Evolutionary conservation across 1,284 basidiomycete species (phyloP), one percentile per base, ranked within the genome.

Genomic region (Lentinula novae-zelandiae): DNA sequence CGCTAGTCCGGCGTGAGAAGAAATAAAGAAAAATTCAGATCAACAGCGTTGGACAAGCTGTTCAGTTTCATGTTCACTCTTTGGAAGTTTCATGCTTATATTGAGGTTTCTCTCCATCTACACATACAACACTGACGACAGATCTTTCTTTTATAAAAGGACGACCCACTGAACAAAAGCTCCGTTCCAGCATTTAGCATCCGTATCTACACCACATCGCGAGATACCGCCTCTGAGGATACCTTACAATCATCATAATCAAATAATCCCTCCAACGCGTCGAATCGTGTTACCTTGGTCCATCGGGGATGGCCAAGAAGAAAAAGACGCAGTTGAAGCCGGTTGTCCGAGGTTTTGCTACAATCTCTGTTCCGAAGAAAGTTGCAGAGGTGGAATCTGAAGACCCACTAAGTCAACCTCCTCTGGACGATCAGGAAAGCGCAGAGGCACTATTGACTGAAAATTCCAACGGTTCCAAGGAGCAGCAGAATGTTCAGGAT

Each of bases 331-430:
- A 92, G 66, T 71, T 92, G 67, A 94, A 93, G 74, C 87, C 90
- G 61, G 77, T 89, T 62, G 82, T 71, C 44, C 81, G 87, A 60
- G 92, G 91, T 13, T 95, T 96, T 69, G 90, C 93, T 44, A 95
- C 94, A 1, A 93, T 90, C 7, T 98, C 95, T 31, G 83, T 89
- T 53, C 93, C 89, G 59, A 96, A 92, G 82, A 96, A 93, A 75
- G 77, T 79, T 49, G 72, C 75, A 15, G 57, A 56, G 22, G 57
- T 62, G 22, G 69, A 70, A 60, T 63, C 68, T 15, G 70, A 72
- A 48, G 68, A 69, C 57, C 60, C 61, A 61, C 64, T 65, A 58
- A 52, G 59, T 31, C 61, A 57, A 33, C 50, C 60, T 31, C 22
- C 27, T 8, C 10, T 46, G 6, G 33, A 54, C 20, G 39, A 54